A percentile compares a stretch with the other conserved stretches of the same genome.
phyloP scores from a whole-genome alignment of 1,284 basidiomycete species.

The Pseudozyma flocculosa region DNA sequence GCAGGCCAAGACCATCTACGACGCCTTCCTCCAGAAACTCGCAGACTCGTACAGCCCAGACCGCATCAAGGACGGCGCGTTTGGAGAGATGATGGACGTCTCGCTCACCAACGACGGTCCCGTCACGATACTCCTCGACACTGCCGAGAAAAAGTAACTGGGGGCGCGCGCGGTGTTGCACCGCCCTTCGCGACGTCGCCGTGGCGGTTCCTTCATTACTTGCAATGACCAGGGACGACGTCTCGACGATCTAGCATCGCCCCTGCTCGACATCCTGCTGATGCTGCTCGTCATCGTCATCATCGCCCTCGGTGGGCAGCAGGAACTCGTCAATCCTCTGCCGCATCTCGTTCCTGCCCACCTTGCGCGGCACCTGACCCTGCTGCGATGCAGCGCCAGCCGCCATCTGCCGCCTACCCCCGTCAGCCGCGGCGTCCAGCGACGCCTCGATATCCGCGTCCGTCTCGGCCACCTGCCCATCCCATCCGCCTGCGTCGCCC shows the following conservation, averaged over 20 bases:
- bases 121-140: conserved; percentile 23
- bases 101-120: conserved; percentile 51
- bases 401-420: too few relatives aligned
- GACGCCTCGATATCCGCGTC: too few relatives aligned
- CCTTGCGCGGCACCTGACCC: not conserved
- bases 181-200: conserved; percentile 11
- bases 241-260: too few relatives aligned
- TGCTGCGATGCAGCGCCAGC: too few relatives aligned
- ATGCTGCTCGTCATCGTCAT: conserved; percentile 17
- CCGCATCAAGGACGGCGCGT: conserved; percentile 48
- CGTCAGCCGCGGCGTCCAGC: too few relatives aligned
- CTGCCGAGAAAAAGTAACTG: conserved; percentile 63
- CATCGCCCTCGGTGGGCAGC: conserved; percentile 19
- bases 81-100: conserved; percentile 57
- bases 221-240: too few relatives aligned
- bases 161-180: conserved; percentile 71
- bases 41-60: conserved; percentile 29
- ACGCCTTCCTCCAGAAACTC: conserved; percentile 37
- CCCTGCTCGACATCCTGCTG: too few relatives aligned
- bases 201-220: conserved; percentile 59
- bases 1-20: conserved; percentile 39
- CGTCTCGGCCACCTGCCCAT: too few relatives aligned
- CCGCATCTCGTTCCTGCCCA: conserved; percentile 27
- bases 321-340: conserved; percentile 40
- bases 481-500: too few relatives aligned